Percentiles rank a stretch among this genome's conserved stretches.
phyloP scores from a whole-genome alignment of 140 eudicot species.

The Erigeron philadelphicus region DNA sequence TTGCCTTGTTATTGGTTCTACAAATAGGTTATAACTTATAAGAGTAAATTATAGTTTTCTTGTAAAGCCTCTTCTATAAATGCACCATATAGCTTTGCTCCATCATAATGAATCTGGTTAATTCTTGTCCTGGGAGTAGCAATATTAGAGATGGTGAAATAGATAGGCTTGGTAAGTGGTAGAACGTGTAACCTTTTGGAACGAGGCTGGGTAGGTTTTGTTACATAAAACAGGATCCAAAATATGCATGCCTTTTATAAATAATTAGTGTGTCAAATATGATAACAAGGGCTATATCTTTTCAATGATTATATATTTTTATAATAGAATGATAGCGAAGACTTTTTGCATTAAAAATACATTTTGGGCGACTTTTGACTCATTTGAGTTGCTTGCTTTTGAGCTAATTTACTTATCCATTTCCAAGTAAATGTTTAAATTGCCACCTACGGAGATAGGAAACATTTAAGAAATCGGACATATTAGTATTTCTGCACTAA shows the following conservation, averaged over 20 bases:
- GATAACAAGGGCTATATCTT: background rate
- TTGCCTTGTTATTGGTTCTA: background rate
- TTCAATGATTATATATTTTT: background rate
- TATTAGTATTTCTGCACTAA: slow-evolving; percentile 7
- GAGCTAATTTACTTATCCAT: background rate
- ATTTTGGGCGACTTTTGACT: background rate
- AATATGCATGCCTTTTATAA: no score
- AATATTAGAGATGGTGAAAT: background rate
- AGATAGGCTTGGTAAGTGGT: background rate
- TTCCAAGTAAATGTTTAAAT: background rate
- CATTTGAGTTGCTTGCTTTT: background rate
- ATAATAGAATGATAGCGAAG: background rate
- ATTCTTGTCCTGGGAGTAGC: background rate
- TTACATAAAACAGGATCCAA: no score
- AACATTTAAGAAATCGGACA: background rate
- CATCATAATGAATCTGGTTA: background rate
- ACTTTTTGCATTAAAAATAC: background rate
- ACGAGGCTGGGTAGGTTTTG: no score
- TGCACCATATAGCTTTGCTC: background rate
- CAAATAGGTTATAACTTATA: background rate
- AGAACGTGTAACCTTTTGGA: no score
- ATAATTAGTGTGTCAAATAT: background rate
- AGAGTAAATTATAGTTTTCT: background rate
- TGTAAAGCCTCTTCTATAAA: background rate
- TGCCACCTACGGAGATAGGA: background rate